Conservation (phyloP, 352 stramenopile genomes). For the Phytophthora capsici region DNA sequence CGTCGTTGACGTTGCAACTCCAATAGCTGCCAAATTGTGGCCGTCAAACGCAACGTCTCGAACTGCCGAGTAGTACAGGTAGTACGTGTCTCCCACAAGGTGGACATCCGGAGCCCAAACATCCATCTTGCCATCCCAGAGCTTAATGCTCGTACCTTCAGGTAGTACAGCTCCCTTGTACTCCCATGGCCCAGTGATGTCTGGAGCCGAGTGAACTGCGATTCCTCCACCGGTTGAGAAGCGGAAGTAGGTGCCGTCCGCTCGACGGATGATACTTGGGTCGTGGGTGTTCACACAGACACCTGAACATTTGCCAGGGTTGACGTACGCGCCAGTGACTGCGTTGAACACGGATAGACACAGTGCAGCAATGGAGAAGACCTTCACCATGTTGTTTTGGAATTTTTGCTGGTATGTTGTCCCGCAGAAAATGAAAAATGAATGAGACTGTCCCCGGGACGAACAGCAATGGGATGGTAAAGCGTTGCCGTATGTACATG, state of each 20-base stretch:
- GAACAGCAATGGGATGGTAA: not conserved
- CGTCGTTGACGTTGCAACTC: slow-evolving; percentile 20
- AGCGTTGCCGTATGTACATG: too few species aligned
- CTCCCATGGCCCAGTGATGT: slow-evolving; percentile 26
- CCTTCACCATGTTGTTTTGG: slow-evolving; percentile 4
- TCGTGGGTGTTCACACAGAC: slow-evolving; percentile 35
- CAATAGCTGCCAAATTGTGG: slow-evolving; percentile 27
- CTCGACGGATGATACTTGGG: slow-evolving; percentile 32
- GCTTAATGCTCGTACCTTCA: slow-evolving; percentile 36
- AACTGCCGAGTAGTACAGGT: slow-evolving; percentile 35
- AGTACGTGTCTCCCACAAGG: slow-evolving; percentile 33
- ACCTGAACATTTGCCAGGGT: slow-evolving; percentile 19
- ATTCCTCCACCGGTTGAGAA: slow-evolving; percentile 34
- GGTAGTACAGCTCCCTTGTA: slow-evolving; percentile 31
- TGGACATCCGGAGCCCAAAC: slow-evolving; percentile 28
- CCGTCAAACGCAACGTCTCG: slow-evolving; percentile 17
- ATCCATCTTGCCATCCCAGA: slow-evolving; percentile 32
- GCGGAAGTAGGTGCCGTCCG: slow-evolving; percentile 36
- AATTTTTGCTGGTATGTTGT: too few species aligned
- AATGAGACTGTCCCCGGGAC: too few species aligned
- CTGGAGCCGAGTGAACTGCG: slow-evolving; percentile 20
- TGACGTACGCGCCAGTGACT: slow-evolving; percentile 7
- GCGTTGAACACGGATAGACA: slow-evolving; percentile 11
- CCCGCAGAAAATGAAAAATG: not conserved
- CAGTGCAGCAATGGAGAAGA: not conserved